A percentile compares a stretch with the other conserved stretches of the same genome.
Evolutionary conservation across 2,329 filamentous ascomycete genomes (phyloP).

Genomic region (Hypoxylon sp.): DNA sequence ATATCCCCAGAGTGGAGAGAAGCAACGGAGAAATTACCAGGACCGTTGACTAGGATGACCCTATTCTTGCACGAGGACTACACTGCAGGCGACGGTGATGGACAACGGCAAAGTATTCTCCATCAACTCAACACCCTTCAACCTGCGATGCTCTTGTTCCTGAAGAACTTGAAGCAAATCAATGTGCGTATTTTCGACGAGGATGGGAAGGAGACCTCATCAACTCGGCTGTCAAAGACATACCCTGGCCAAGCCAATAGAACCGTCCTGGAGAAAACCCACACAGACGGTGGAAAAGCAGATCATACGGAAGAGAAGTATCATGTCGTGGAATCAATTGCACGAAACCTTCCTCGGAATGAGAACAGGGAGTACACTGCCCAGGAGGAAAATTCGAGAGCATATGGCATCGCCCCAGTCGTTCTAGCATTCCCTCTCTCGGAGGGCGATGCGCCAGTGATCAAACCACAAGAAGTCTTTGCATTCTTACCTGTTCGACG

Average conservation of each 20-base stretch:
- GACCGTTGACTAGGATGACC: constrained; percentile 55
- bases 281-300: neutral
- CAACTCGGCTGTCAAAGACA: constrained; percentile 32
- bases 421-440: constrained; percentile 62
- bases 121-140: constrained; percentile 57
- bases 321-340: constrained; percentile 51
- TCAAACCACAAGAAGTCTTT: constrained; percentile 59
- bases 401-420: constrained; percentile 53
- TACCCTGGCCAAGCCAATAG: neutral
- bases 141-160: constrained; percentile 58
- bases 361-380: constrained; percentile 54
- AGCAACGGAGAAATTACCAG: constrained; percentile 25
- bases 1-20: constrained; percentile 60
- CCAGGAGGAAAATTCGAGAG: constrained; percentile 41
- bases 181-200: constrained; percentile 50
- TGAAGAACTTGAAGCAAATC: constrained; percentile 56
- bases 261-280: neutral
- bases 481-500: constrained; percentile 61
- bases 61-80: constrained; percentile 54
- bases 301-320: constrained; percentile 33
- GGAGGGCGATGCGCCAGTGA: constrained; percentile 50
- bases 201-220: constrained; percentile 23
- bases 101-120: constrained; percentile 47
- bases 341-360: constrained; percentile 50
- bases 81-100: constrained; percentile 29